Base-by-base conservation (phyloP, 495 filamentous ascomycete species). In the Penicilliopsis zonata region DNA sequence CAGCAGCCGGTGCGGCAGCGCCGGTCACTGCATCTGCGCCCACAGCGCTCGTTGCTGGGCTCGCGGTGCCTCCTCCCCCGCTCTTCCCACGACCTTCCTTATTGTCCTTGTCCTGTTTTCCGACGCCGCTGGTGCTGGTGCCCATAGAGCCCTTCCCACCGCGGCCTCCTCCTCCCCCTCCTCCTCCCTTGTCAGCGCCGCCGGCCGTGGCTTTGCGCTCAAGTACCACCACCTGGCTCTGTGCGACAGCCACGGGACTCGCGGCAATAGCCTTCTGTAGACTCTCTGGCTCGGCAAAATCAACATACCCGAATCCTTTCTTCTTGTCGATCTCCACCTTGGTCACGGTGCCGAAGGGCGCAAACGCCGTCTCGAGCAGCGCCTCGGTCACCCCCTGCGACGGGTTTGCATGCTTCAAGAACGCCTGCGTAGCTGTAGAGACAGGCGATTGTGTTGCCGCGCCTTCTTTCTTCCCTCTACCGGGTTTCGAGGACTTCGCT, bases 261-360 rank as follows among this genome's bases (percentile, higher is more conserved):
- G 79, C 83, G 13, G 74, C 68, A 43, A 94, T 80, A 14, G 86
- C 86, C 40, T 78, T 80, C 41, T 71, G 72, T 14, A 94, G 61
- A 5, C 68, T 69, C 12, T 79, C 72, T 2, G 75, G 67, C 15
- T 80, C 72, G 3, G 66, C 72, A 52, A 94, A 94, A 35, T 90
- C 82, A 21, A 87, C 76, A 41, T 93, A 93, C 7, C 84, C 86
- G 44, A 92, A 92, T 2, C 86, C 86, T 53, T 94, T 94, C 47
- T 85, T 78, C 54, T 82, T 82, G 45, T 94, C 86, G 27, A 95
- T 88, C 44, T 93, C 86, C 2, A 90, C 82, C 38, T 72, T 78
- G 2, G 69, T 67, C 19, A 93, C 69, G 5, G 70, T 41, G 12
- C 86, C 86, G 38, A 80, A 88, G 1, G 55, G 48, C 21, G 72